Base-by-base conservation (phyloP, 73 alveolate species). In the Durusdinium trenchii region DNA sequence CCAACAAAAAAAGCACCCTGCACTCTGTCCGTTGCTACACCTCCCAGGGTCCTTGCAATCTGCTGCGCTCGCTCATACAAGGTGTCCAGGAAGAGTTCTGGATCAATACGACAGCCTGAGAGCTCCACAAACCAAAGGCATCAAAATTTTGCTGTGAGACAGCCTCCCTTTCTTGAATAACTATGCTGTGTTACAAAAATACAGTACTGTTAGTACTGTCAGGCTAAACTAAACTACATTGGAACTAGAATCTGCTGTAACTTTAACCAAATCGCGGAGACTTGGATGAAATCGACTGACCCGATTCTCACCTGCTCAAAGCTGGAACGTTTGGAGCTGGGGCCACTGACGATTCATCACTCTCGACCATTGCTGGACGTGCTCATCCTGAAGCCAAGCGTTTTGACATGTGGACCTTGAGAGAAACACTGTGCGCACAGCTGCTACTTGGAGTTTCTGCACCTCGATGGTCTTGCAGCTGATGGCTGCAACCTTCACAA, bases 31-130 rank as follows among this genome's bases (percentile, higher is more conserved):
- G 32, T 6, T 35, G 36, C 36, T 40, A 62, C 7, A 20, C 36
- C 40, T 62, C 18, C 6, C 52, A 42, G 57, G 38, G 47, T 64
- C 98, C 89, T 91, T 38, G 90, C 14, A 54, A 91, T 71, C 78
- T 91, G 98, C 90, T 48, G 50, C 43, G 98, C 86, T 18, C 98
- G 30, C 35, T 67, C 98, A 46, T 69, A 28, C 89, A 91, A 23
- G 62, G 54, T 5, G 54, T 91, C 98, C 54, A 91, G 98, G n/a
- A 42, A 36, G 20, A 91, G 52, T 47, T 91, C 98, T 0, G 98
- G 89, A 35, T 91, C 98, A 3, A 91, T 69, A 14, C 57, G 38
- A 46, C 98, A 69, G 20, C 98, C 98, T 91, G 43, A 18, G 71
- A 1, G 52, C 30, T n/a, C n/a, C n/a, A 6, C 85, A 20, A 62